Evolutionary conservation across 371 early-diverging fungal genomes (phyloP).

Genomic region (Rhizopus delemar): DNA sequence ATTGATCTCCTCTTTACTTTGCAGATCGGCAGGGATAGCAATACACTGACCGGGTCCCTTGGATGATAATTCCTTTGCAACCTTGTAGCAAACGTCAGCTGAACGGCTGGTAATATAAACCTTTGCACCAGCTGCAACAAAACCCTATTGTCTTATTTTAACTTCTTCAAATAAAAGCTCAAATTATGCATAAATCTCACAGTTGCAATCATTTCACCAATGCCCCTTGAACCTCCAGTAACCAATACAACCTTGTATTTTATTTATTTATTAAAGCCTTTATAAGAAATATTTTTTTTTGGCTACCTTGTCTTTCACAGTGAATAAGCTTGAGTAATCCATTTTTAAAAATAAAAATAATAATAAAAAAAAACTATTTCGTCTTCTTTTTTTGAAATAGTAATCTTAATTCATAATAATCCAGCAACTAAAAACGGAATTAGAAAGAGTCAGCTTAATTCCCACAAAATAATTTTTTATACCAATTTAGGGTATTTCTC

Average conservation of each 20-base stretch:
- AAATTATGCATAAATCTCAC: slow-evolving; percentile 13
- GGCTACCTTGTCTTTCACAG: slow-evolving; percentile 63
- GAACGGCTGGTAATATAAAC: slow-evolving; percentile 78
- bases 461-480: slow-evolving; percentile 1
- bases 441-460: slow-evolving; percentile 6
- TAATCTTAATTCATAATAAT: slow-evolving; percentile 24
- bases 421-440: slow-evolving; percentile 16
- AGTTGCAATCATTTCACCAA: slow-evolving; percentile 64
- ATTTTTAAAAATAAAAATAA: slow-evolving; percentile 20
- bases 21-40: slow-evolving; percentile 78
- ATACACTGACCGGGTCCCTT: slow-evolving; percentile 73
- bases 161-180: background rate
- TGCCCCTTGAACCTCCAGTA: slow-evolving; percentile 80
- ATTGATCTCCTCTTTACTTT: slow-evolving; percentile 56
- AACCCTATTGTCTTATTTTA: slow-evolving; percentile 43
- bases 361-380: background rate
- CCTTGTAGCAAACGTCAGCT: slow-evolving; percentile 58
- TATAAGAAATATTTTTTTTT: background rate
- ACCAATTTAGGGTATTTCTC: slow-evolving; percentile 13
- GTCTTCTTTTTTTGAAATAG: slow-evolving; percentile 13
- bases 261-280: background rate
- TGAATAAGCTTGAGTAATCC: slow-evolving; percentile 60
- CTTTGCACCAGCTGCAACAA: slow-evolving; percentile 73
- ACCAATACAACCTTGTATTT: slow-evolving; percentile 70
- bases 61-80: slow-evolving; percentile 55